Evolutionary conservation across 768 basidiomycete species (phyloP).

Genomic region (Pleurotus cornucopiae): DNA sequence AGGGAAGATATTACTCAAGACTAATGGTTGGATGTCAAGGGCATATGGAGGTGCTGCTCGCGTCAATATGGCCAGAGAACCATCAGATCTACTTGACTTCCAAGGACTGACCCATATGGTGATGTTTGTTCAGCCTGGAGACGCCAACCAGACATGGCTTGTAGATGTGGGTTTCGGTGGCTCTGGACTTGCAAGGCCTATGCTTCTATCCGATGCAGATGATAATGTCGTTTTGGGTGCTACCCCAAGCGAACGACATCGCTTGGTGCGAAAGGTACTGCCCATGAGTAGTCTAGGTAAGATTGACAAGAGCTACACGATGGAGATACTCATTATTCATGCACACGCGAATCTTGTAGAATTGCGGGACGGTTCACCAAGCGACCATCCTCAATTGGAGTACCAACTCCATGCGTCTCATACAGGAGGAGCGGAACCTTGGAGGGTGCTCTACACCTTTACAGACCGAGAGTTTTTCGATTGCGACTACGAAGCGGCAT

Average conservation of each 20-base stretch:
- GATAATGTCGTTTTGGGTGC: constrained; percentile 18
- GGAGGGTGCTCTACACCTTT: constrained; percentile 23
- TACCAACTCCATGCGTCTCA: constrained; percentile 5
- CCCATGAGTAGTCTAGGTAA: constrained; percentile 18
- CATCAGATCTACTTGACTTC: constrained; percentile 7
- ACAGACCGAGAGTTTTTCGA: constrained; percentile 23
- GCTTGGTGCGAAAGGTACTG: constrained; percentile 14
- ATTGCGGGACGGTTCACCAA: too few species aligned
- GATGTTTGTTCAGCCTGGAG: constrained; percentile 26
- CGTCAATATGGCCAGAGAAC: constrained; percentile 18
- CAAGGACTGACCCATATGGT: constrained; percentile 20
- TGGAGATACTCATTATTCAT: too few species aligned
- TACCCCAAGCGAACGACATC: constrained; percentile 18
- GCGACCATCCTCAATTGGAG: constrained; percentile 1
- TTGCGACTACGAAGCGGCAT: constrained; percentile 19
- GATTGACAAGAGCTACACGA: too few species aligned
- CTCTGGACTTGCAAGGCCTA: constrained; percentile 19
- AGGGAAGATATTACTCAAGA: too few species aligned
- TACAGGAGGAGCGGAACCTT: constrained; percentile 8
- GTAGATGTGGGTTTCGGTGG: constrained; percentile 29
- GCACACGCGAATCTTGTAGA: too few species aligned
- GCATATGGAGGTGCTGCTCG: constrained; percentile 23
- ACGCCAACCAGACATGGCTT: constrained; percentile 23
- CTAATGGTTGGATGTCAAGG: constrained; percentile 10
- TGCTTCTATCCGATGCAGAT: constrained; percentile 21